Percentiles rank a stretch among this genome's conserved stretches.
These are phyloP conservation scores for Suillus sp. DNA, from an alignment of 768 basidiomycete species.

Conservation along the genomic window DNA sequence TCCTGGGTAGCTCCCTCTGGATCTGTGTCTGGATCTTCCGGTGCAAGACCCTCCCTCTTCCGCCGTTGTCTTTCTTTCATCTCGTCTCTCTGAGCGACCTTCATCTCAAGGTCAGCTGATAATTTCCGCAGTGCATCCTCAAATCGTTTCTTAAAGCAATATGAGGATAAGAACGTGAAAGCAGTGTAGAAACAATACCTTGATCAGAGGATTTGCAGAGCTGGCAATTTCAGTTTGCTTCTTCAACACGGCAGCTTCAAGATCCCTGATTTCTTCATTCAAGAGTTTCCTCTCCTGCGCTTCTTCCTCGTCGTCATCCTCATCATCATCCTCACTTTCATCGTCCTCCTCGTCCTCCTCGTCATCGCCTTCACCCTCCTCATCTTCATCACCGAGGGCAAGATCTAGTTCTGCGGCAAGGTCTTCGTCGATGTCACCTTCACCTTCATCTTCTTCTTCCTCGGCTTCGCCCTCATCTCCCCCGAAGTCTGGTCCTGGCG, in stretches of 20 bases:
- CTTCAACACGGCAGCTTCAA: constrained; percentile 86
- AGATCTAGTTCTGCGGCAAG: constrained; percentile 85
- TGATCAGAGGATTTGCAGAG: constrained; percentile 85
- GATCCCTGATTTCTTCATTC: constrained; percentile 86
- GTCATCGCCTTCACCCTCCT: constrained; percentile 64
- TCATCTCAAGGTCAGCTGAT: constrained; percentile 83
- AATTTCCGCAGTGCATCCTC: constrained; percentile 92
- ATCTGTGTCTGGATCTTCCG: constrained; percentile 43
- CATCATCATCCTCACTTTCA: constrained; percentile 45
- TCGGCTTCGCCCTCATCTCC: constrained; percentile 63
- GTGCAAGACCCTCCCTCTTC: constrained; percentile 64
- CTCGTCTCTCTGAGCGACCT: constrained; percentile 76
- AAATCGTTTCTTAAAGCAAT: constrained; percentile 72
- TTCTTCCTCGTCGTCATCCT: constrained; percentile 81
- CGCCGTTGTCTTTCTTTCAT: constrained; percentile 73
- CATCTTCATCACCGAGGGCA: constrained; percentile 74
- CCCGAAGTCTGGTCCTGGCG: constrained; percentile 51
- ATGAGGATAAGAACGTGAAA: not conserved
- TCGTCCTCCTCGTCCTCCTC: constrained; percentile 65
- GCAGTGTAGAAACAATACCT: constrained; percentile 43
- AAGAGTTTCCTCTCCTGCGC: constrained; percentile 76
- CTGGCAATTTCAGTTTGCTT: constrained; percentile 82
- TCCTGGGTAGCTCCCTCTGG: constrained; percentile 42
- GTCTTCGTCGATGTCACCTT: constrained; percentile 87
- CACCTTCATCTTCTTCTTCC: constrained; percentile 61